Base-by-base conservation (phyloP, 2,329 filamentous ascomycete genomes). In the Allantophomopsis cytisporea region DNA sequence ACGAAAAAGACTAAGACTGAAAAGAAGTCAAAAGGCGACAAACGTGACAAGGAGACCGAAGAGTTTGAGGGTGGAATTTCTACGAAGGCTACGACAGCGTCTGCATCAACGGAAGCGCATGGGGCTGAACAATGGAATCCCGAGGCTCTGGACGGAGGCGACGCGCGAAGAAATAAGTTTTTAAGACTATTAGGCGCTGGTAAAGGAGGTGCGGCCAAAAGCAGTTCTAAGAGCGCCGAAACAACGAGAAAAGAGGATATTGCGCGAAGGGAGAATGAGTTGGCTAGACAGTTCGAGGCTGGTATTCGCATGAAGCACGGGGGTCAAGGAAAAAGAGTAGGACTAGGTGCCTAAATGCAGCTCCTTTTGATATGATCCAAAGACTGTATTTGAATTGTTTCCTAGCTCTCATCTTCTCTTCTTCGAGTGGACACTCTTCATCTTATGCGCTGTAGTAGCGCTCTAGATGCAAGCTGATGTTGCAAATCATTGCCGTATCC, bases 231-330 rank as follows among this genome's bases (percentile, higher is more conserved):
- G n/a, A 16, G 20, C 8, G 16, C 10, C 12, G 12, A n/a, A 7
- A 37, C 37, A 32, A 45, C 28, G 41, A 43, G 41, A 7, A 43
- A 39, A 8, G 43, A 40, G 2, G 41, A 47, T 18, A 50, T 59
- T 31, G 36, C 41, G 12, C 50, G 49, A 34, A 47, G 56, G 12
- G 48, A 60, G 41, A 50, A 39, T 31, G 58, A 60, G 35, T 46
- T 61, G 23, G 57, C 59, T 44, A 50, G 47, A 36, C 59, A 61
- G 38, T 60, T 55, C 39, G 51, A 57, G 36, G 47, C 48, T n/a
- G 56, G 58, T 8, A 52, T 59, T 37, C 53, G 50, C 31, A 52
- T 59, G 53, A 60, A 59, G 49, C 50, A 58, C 44, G 57, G 58
- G 44, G 48, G 49, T 7, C 51, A 52, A 2, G 47, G 47, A n/a